Base-by-base conservation (phyloP, 306 rosid genomes). In the Adenanthera pavonina region DNA sequence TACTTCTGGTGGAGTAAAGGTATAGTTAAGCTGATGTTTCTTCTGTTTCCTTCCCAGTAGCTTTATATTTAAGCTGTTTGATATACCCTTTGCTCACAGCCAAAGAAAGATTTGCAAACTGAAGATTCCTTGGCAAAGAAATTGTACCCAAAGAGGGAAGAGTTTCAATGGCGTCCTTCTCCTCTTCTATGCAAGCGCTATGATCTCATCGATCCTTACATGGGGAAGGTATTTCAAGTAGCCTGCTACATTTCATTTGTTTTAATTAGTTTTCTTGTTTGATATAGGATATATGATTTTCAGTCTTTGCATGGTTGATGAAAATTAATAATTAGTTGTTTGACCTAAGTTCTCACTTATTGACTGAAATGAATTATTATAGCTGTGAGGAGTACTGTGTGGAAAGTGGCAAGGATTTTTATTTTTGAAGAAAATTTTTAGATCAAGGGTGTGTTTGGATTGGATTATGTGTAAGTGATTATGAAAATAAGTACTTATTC, bases 161-260 rank as follows among this genome's bases (percentile, higher is more conserved):
- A 95, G 86, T 89, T 81, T 85, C 94, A 91, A 57, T 95, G 99
- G 99, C 98, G 92, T 30, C 99, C 99, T 81, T 85, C 94, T 56
- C 88, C 98, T 76, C 84, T 95, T 77, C 85, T 95, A 77, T 95
- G 99, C 98, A 95, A 95, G 81, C 99, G 99, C 56, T 93, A 88
- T 87, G 99, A 95, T 92, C 94, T 95, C 83, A 85, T 86, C 73
- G 99, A 95, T 92, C 99, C 99, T 79, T 93, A 86, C 82, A 88
- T 93, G 91, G 99, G 99, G 80, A 95, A 95, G 99, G 99, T 95
- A 81, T 65, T 61, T 49, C 47, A 75, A 70, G 74, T 68, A 61
- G 66, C 75, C 52, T 8, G 76, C 73, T 78, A 56, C 8, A 12
- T 75, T 85, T 75, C 8, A 36, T 17, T 80, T 64, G 60, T 34